Conservation (phyloP, 768 basidiomycete species). For the Lactarius deliciosus region DNA sequence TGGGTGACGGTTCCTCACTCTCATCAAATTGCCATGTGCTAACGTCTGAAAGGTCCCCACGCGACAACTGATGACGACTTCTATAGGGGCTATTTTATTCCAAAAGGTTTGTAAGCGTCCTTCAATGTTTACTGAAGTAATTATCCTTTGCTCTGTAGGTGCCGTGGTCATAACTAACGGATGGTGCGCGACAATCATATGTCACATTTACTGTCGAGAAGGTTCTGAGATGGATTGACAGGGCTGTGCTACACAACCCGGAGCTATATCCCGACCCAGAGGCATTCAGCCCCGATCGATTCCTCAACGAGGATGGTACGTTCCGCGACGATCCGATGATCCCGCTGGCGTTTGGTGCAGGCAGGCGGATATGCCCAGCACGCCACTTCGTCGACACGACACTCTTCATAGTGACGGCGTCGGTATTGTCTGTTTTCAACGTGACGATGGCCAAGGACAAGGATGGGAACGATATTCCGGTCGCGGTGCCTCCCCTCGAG, state of each 20-base stretch:
- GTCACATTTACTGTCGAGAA: background rate
- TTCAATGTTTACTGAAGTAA: conserved; percentile 20
- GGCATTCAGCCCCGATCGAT: conserved; percentile 33
- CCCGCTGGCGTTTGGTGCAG: background rate
- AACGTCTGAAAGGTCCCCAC: conserved; percentile 23
- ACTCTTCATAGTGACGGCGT: background rate
- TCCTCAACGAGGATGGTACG: conserved; percentile 18
- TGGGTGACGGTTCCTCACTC: conserved; percentile 16
- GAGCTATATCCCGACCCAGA: conserved; percentile 33
- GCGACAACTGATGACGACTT: conserved; percentile 8
- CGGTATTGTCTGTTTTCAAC: conserved; percentile 15
- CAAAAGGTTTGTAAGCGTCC: conserved; percentile 21
- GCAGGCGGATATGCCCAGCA: background rate
- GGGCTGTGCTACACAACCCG: conserved; percentile 28
- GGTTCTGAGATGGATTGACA: background rate
- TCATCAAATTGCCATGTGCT: background rate
- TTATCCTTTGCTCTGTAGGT: background rate
- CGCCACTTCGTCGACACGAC: background rate
- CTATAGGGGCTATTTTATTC: background rate
- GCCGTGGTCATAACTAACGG: conserved; percentile 30
- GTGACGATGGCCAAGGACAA: conserved; percentile 15
- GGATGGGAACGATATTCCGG: background rate
- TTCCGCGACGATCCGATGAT: conserved; percentile 2
- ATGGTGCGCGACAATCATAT: conserved; percentile 25
- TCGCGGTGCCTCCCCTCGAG: background rate